Conservation (phyloP, 768 basidiomycete genomes). For the Rhodotorula paludigena region DNA sequence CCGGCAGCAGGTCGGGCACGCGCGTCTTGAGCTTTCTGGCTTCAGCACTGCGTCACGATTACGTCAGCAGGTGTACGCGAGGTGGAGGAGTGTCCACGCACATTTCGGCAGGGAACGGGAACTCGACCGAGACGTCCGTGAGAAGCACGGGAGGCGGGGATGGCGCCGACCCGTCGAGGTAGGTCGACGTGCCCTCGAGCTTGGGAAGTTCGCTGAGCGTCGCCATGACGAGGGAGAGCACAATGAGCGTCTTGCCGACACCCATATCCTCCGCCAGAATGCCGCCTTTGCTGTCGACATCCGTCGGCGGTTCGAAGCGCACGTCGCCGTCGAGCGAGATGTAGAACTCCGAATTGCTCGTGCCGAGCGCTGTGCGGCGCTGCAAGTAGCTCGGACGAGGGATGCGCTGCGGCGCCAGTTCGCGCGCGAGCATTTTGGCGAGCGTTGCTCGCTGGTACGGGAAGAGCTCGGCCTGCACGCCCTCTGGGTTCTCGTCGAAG, state of each 20-base stretch:
- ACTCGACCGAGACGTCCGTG: slow-evolving; percentile 13
- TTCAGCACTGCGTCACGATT: neutral
- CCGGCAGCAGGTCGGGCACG: slow-evolving; percentile 8
- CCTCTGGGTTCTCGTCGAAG: slow-evolving; percentile 6
- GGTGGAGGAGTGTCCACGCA: neutral
- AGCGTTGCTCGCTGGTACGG: slow-evolving; percentile 34
- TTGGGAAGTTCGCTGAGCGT: slow-evolving; percentile 39
- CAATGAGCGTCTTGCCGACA: slow-evolving; percentile 47
- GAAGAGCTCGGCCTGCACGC: slow-evolving; percentile 28
- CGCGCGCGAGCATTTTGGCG: slow-evolving; percentile 40
- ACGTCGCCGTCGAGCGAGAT: slow-evolving; percentile 25
- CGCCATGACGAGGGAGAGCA: slow-evolving; percentile 44
- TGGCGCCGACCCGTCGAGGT: slow-evolving; percentile 30
- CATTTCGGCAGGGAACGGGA: slow-evolving; percentile 19
- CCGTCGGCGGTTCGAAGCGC: neutral
- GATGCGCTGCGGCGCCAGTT: slow-evolving; percentile 31
- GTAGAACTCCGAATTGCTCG: neutral
- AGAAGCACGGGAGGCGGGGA: slow-evolving; percentile 7
- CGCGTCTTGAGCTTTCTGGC: slow-evolving; percentile 10
- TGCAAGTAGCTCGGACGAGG: slow-evolving; percentile 6
- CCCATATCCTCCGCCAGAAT: slow-evolving; percentile 49
- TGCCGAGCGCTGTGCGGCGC: neutral
- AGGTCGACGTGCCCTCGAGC: slow-evolving; percentile 27
- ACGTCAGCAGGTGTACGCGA: neutral
- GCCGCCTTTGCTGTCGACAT: slow-evolving; percentile 28